phyloP scores from a whole-genome alignment of 1,284 basidiomycete species.

The Athelia sp. region DNA sequence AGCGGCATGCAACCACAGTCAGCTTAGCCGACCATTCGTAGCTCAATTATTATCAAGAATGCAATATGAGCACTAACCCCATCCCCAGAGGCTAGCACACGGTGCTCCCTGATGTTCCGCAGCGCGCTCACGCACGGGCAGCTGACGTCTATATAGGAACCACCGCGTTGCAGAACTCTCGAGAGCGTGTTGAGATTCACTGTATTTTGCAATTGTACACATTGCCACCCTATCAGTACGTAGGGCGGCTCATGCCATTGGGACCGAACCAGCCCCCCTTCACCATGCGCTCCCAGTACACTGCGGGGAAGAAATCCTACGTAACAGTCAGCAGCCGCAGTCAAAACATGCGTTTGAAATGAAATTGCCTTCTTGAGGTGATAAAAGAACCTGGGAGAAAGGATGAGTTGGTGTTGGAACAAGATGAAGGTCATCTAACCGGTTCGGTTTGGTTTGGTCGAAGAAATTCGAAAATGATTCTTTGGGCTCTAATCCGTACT shows the following conservation, averaged over 20 bases:
- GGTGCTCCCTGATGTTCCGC: too few species aligned
- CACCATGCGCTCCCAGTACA: slow-evolving; percentile 66
- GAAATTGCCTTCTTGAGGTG: slow-evolving; percentile 77
- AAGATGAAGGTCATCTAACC: slow-evolving; percentile 30
- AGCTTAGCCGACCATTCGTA: too few species aligned
- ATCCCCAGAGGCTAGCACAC: too few species aligned
- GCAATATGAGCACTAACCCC: too few species aligned
- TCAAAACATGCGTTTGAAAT: neutral
- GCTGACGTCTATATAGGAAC: too few species aligned
- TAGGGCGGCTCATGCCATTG: slow-evolving; percentile 46
- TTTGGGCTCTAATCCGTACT: slow-evolving; percentile 82
- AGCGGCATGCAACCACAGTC: too few species aligned
- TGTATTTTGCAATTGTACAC: too few species aligned
- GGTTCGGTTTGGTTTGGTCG: slow-evolving; percentile 66
- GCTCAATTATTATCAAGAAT: too few species aligned
- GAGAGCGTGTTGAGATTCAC: too few species aligned
- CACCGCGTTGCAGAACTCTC: too few species aligned
- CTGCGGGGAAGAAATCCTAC: slow-evolving; percentile 82
- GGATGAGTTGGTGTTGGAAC: slow-evolving; percentile 6
- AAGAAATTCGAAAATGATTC: slow-evolving; percentile 75
- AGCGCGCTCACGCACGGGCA: too few species aligned
- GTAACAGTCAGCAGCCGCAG: slow-evolving; percentile 3
- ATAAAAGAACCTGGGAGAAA: slow-evolving; percentile 65
- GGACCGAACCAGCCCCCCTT: slow-evolving; percentile 68
- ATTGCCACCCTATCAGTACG: slow-evolving; percentile 22